phyloP scores from a whole-genome alignment of 2,329 filamentous ascomycete genomes.

The Zopfia rhizophila region DNA sequence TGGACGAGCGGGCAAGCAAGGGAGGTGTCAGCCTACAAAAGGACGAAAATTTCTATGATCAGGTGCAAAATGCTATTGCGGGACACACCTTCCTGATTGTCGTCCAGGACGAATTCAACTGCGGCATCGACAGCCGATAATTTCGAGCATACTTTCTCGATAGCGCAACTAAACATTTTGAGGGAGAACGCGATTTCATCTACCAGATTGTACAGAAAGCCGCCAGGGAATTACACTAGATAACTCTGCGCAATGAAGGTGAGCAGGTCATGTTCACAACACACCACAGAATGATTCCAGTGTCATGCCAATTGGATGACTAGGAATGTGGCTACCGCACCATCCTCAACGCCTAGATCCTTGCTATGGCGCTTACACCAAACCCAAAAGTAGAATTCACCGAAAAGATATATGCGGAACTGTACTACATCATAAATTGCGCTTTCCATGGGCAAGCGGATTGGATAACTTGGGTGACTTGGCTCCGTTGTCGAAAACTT shows the following conservation, averaged over 20 bases:
- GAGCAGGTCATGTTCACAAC: neutral
- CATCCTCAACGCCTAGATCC: conserved; percentile 38
- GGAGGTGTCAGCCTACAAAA: neutral
- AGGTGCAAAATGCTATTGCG: neutral
- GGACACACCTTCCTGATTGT: neutral
- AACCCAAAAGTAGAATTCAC: neutral
- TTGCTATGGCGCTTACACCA: conserved; percentile 34
- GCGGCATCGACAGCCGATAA: no score
- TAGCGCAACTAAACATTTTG: conserved; percentile 1
- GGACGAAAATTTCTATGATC: conserved; percentile 1
- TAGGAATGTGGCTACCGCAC: conserved; percentile 27
- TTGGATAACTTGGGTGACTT: no score
- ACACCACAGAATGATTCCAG: neutral
- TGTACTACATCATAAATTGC: no score
- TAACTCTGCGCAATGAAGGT: conserved; percentile 6
- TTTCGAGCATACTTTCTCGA: conserved; percentile 21
- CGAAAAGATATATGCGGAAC: no score
- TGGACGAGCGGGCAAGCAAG: neutral
- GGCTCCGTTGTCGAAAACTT: no score
- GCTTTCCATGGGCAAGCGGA: no score
- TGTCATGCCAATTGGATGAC: conserved; percentile 1
- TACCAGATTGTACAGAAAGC: conserved; percentile 1
- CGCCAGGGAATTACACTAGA: conserved; percentile 7
- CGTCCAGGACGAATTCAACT: no score
- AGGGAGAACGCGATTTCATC: neutral